Conservation (phyloP, 2,329 filamentous ascomycete species). For the Decorospora gaudefroyi region DNA sequence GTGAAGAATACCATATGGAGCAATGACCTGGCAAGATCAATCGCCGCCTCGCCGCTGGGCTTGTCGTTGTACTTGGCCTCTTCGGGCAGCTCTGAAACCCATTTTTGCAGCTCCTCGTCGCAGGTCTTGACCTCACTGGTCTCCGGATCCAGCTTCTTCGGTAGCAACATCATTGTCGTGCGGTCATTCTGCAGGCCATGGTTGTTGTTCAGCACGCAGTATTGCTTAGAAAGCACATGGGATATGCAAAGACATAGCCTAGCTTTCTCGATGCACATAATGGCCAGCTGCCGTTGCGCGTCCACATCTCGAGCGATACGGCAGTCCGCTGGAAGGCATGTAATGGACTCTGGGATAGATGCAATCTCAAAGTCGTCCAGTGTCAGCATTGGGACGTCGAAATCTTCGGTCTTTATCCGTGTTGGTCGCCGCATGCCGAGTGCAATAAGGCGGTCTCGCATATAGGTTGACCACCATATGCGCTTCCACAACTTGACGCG, state of each 20-base stretch:
- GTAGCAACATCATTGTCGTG: slow-evolving; percentile 84
- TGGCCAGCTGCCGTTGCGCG: slow-evolving; percentile 77
- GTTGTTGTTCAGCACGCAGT: slow-evolving; percentile 85
- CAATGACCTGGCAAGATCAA: slow-evolving; percentile 77
- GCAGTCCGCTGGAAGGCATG: slow-evolving; percentile 71
- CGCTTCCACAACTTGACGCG: slow-evolving; percentile 88
- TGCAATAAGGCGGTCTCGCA: slow-evolving; percentile 89
- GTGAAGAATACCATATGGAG: slow-evolving; percentile 94
- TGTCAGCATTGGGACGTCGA: slow-evolving; percentile 87
- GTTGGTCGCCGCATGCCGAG: slow-evolving; percentile 92
- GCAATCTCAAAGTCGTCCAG: slow-evolving; percentile 83
- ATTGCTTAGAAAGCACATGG: slow-evolving; percentile 86
- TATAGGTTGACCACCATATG: slow-evolving; percentile 98
- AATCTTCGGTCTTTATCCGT: slow-evolving; percentile 89
- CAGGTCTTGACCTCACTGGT: slow-evolving; percentile 77
- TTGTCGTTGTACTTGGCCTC: slow-evolving; percentile 71
- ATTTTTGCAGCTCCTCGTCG: slow-evolving; percentile 76
- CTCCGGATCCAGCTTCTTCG: slow-evolving; percentile 84
- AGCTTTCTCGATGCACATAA: slow-evolving; percentile 90
- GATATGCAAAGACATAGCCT: slow-evolving; percentile 88
- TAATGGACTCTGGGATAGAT: slow-evolving; percentile 67
- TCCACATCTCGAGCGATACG: slow-evolving; percentile 69
- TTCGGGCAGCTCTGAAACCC: slow-evolving; percentile 72
- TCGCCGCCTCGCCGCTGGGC: slow-evolving; percentile 60
- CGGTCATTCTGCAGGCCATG: slow-evolving; percentile 71